These are phyloP conservation scores for Russula lepida DNA, from an alignment of 768 basidiomycete genomes.

Conservation along the genomic window DNA sequence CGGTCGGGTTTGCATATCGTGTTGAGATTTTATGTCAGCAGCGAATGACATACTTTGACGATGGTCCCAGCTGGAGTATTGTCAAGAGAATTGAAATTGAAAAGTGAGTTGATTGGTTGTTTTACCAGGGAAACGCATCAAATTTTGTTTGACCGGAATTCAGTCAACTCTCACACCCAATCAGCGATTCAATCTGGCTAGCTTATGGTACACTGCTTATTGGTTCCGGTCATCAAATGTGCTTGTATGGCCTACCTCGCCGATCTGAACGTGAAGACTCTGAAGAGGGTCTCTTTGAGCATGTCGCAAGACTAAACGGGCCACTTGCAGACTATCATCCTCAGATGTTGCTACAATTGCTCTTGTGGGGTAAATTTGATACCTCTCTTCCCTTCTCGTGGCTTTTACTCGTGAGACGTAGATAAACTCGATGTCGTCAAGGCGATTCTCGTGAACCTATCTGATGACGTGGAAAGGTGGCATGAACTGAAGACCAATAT, in stretches of 20 bases:
- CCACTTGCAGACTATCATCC: constrained; percentile 90
- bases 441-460: constrained; percentile 64
- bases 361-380: constrained; percentile 71
- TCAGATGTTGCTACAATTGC: constrained; percentile 83
- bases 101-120: constrained; percentile 39
- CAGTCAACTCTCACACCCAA: constrained; percentile 57
- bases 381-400: not conserved
- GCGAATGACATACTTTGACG: constrained; percentile 84
- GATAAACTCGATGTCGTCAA: constrained; percentile 84
- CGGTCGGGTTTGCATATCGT: constrained; percentile 74
- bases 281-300: constrained; percentile 60
- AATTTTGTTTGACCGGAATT: not conserved
- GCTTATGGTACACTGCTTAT: constrained; percentile 75
- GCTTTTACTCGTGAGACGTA: constrained; percentile 26
- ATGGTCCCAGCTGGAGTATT: constrained; percentile 69
- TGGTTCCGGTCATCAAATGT: constrained; percentile 77
- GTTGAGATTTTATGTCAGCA: constrained; percentile 88
- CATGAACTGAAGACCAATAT: constrained; percentile 15
- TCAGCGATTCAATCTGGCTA: constrained; percentile 89
- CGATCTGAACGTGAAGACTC: constrained; percentile 21
- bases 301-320: constrained; percentile 76
- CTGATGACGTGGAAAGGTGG: constrained; percentile 34
- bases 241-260: constrained; percentile 54
- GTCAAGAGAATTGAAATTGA: constrained; percentile 63
- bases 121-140: not conserved